Base-by-base conservation (phyloP, 306 rosid species). In the Cucurbita maxima region DNA sequence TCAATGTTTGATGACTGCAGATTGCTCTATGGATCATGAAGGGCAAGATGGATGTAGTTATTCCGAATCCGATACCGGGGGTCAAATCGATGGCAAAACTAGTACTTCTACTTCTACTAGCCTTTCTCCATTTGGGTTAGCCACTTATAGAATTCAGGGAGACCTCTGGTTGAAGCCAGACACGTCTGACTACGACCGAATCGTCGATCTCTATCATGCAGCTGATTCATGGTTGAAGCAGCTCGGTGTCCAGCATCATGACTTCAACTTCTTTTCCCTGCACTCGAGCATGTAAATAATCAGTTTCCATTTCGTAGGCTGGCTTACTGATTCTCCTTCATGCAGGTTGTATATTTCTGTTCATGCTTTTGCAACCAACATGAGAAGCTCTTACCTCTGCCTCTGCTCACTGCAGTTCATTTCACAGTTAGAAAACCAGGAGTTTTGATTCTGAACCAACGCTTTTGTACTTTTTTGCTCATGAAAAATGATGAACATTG, bases 141-240 rank as follows among this genome's bases (percentile, higher is more conserved):
- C 91, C 0, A 76, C 87, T 0, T 87, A 87, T 87, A 91, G 86
- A 83, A 74, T 91, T 89, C 88, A 85, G 40, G 90, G 82, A 71
- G 84, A 84, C 52, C 53, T 87, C 52, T 91, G 97, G 97, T 8
- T 86, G 38, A 82, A 79, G 67, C 83, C 85, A 18, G 84, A 81
- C n/a, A 74, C 86, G 10, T 52, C 44, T 45, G 96, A 85, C 19
- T 47, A 73, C 15, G 90, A 85, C 38, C 84, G 75, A 75, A 41
- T 80, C 30, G 54, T 76, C 3, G 72, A 75, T 75, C 84, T 91
- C 60, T 63, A 77, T 76, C 79, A 80, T 43, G 88, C 97, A 20
- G 90, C 97, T 10, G 96, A 87, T 5, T 91, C 97, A 4, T 91
- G 97, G 97, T 40, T 91, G 82, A 91, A 87, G 76, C 97, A 91